Conservation (phyloP, 2,329 filamentous ascomycete species). For the Trichothecium roseum region DNA sequence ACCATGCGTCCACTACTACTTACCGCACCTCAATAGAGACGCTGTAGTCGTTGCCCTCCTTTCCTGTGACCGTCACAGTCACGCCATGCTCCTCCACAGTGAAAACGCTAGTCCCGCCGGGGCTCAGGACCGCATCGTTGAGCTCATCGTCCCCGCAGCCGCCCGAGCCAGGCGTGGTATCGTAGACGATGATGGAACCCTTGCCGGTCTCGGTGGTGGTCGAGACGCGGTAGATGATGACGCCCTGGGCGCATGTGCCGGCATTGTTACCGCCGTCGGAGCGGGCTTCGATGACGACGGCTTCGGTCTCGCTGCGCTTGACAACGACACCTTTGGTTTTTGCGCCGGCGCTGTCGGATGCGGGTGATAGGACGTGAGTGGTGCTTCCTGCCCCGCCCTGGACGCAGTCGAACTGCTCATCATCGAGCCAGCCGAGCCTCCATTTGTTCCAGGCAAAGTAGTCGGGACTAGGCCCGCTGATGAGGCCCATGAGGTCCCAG, state of each 20-base stretch:
- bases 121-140: slow-evolving; percentile 20
- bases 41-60: too few relatives aligned
- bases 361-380: slow-evolving; percentile 11
- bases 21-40: too few relatives aligned
- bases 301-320: background rate
- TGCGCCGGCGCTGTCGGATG: background rate
- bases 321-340: background rate
- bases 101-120: too few relatives aligned
- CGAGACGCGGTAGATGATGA: slow-evolving; percentile 24
- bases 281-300: slow-evolving; percentile 21
- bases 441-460: slow-evolving; percentile 29
- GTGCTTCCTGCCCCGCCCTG: slow-evolving; percentile 11
- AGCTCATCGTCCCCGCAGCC: slow-evolving; percentile 17
- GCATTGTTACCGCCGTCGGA: slow-evolving; percentile 13
- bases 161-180: slow-evolving; percentile 17
- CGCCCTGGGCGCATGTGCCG: slow-evolving; percentile 18
- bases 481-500: slow-evolving; percentile 25
- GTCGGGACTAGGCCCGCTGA: slow-evolving; percentile 21
- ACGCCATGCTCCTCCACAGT: too few relatives aligned
- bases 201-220: slow-evolving; percentile 15
- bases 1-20: too few relatives aligned
- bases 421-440: slow-evolving; percentile 24
- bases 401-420: slow-evolving; percentile 22
- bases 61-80: too few relatives aligned
- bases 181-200: slow-evolving; percentile 20